A percentile compares a stretch with the other conserved stretches of the same genome.
Conservation (phyloP, 148 eudicot genomes). For the Heliosperma pusillum region DNA sequence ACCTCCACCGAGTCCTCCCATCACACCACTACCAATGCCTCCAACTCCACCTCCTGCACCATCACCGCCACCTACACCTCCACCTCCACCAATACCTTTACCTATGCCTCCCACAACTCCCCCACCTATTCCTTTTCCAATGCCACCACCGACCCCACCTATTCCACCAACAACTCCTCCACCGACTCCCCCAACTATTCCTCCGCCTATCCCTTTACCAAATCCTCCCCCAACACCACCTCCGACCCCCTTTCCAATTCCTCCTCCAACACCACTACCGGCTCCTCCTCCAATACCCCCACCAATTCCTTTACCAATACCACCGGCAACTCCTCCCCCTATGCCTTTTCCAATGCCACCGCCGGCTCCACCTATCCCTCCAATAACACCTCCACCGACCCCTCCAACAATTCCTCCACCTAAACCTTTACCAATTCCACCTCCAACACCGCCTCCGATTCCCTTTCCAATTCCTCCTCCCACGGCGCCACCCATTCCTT, state of each 20-base stretch:
- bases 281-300: conserved; percentile 18
- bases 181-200: conserved; percentile 9
- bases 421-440: not conserved
- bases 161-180: conserved; percentile 4
- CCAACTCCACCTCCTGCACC: not conserved
- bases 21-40: not conserved
- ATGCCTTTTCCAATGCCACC: conserved; percentile 7
- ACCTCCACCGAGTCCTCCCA: conserved; percentile 14
- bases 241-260: conserved; percentile 15
- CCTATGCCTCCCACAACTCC: not conserved
- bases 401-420: conserved; percentile 6
- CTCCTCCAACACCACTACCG: conserved; percentile 10
- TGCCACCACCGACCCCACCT: not conserved
- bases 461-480: conserved; percentile 6
- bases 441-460: not conserved
- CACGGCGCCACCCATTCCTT: not conserved
- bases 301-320: not conserved
- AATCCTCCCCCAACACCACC: conserved; percentile 14
- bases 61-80: conserved; percentile 6
- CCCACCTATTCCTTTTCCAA: conserved; percentile 2
- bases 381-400: not conserved
- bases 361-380: conserved; percentile 5
- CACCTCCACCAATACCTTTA: conserved; percentile 11
- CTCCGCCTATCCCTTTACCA: conserved; percentile 15
- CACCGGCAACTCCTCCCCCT: conserved; percentile 3